Conservation (phyloP, 192 early-diverging fungal genomes). For the Coemansia sp. region DNA sequence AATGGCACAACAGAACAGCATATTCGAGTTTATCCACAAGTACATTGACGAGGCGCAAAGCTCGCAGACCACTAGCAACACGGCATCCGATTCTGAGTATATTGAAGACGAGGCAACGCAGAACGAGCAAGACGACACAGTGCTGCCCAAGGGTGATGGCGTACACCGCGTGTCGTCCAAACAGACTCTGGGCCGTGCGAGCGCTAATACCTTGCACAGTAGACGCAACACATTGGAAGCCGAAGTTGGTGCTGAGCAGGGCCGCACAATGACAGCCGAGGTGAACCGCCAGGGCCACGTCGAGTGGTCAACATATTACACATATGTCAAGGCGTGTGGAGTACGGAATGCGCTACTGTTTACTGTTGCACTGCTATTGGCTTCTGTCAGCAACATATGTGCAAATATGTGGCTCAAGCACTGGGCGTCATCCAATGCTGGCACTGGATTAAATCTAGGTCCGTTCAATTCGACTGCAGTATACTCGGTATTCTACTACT, state of each 20-base stretch:
- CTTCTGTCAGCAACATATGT: constrained; percentile 58
- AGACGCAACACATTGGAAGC: not conserved
- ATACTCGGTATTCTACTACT: constrained; percentile 61
- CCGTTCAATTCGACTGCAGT: not conserved
- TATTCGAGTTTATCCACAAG: constrained; percentile 54
- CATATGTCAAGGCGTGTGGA: constrained; percentile 80
- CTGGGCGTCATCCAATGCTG: constrained; percentile 65
- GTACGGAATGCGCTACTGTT: constrained; percentile 59
- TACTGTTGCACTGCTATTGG: constrained; percentile 57
- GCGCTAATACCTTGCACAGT: constrained; percentile 30
- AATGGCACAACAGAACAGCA: constrained; percentile 44
- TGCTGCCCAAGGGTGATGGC: constrained; percentile 20
- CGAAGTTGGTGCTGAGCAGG: constrained; percentile 18
- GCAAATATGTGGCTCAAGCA: constrained; percentile 73
- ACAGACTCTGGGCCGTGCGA: constrained; percentile 55
- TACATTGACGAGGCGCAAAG: constrained; percentile 24
- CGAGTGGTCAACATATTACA: constrained; percentile 72
- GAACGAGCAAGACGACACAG: constrained; percentile 22
- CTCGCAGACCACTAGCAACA: constrained; percentile 14
- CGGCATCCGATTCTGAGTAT: constrained; percentile 30
- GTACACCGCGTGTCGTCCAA: constrained; percentile 31
- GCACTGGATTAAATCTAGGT: constrained; percentile 3
- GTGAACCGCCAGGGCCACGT: constrained; percentile 82
- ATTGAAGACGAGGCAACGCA: constrained; percentile 28
- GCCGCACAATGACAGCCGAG: constrained; percentile 68